These are phyloP conservation scores for Hygrophoropsis aurantiaca DNA, from an alignment of 768 basidiomycete species.

Conservation along the genomic window DNA sequence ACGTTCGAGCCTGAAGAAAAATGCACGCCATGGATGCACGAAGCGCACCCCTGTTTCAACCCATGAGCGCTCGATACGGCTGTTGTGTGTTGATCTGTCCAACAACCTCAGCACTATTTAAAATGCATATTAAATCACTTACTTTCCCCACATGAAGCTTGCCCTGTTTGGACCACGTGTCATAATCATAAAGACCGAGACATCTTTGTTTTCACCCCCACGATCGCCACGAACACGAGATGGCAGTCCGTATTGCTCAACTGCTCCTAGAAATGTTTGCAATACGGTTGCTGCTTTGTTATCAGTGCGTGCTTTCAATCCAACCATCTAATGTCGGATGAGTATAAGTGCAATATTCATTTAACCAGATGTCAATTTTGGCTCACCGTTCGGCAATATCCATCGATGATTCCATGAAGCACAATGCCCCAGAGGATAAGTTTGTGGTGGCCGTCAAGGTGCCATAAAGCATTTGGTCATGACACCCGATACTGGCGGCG, in stretches of 20 bases:
- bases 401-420: constrained; percentile 38
- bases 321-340: constrained; percentile 20
- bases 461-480: constrained; percentile 28
- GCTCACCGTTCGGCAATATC: constrained; percentile 33
- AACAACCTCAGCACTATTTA: too few relatives aligned
- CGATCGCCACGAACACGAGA: constrained; percentile 32
- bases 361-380: neutral
- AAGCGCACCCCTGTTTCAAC: constrained; percentile 24
- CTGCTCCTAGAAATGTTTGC: constrained; percentile 9
- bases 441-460: constrained; percentile 37
- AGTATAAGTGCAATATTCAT: neutral
- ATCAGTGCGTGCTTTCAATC: constrained; percentile 23
- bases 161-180: constrained; percentile 25
- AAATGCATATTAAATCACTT: constrained; percentile 1
- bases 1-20: constrained; percentile 20
- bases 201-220: constrained; percentile 34
- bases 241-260: constrained; percentile 18
- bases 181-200: constrained; percentile 36
- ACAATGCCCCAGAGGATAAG: constrained; percentile 39
- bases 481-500: constrained; percentile 28
- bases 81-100: constrained; percentile 26
- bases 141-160: constrained; percentile 28
- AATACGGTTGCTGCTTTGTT: constrained; percentile 15
- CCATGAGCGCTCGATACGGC: constrained; percentile 24
- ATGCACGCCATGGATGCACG: constrained; percentile 19